phyloP scores from a whole-genome alignment of 371 early-diverging fungal genomes.

The Rhizopus arrhizus region DNA sequence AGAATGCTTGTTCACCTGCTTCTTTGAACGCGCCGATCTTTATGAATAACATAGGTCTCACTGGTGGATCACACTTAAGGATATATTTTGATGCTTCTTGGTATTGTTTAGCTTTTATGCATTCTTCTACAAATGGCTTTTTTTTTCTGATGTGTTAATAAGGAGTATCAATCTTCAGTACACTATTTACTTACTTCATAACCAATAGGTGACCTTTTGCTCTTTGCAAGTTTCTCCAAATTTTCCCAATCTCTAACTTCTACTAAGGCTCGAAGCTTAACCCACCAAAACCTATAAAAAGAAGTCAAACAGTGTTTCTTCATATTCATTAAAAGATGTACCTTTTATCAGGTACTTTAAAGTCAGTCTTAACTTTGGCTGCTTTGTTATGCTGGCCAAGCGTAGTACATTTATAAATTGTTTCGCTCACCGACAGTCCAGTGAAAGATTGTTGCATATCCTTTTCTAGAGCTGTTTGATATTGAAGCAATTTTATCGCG shows the following conservation, averaged over 20 bases:
- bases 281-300: conserved; percentile 73
- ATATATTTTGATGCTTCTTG: conserved; percentile 83
- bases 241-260: conserved; percentile 85
- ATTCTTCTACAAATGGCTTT: conserved; percentile 83
- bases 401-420: conserved; percentile 78
- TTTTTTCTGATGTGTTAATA: not conserved
- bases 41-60: conserved; percentile 71
- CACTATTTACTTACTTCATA: conserved; percentile 54
- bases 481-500: conserved; percentile 71
- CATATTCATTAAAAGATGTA: conserved; percentile 23
- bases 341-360: conserved; percentile 87
- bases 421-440: conserved; percentile 83
- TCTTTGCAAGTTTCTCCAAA: conserved; percentile 78
- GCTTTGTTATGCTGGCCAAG: conserved; percentile 76
- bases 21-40: conserved; percentile 78
- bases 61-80: conserved; percentile 68
- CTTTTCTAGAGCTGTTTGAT: conserved; percentile 74
- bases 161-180: not conserved
- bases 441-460: conserved; percentile 69
- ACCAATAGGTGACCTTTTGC: conserved; percentile 84
- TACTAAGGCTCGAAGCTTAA: conserved; percentile 84
- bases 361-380: conserved; percentile 76
- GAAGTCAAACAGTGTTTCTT: not conserved
- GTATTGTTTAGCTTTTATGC: conserved; percentile 74
- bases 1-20: conserved; percentile 76